Conservation (phyloP, 257 asterid genomes). For the Asclepias syriaca region DNA sequence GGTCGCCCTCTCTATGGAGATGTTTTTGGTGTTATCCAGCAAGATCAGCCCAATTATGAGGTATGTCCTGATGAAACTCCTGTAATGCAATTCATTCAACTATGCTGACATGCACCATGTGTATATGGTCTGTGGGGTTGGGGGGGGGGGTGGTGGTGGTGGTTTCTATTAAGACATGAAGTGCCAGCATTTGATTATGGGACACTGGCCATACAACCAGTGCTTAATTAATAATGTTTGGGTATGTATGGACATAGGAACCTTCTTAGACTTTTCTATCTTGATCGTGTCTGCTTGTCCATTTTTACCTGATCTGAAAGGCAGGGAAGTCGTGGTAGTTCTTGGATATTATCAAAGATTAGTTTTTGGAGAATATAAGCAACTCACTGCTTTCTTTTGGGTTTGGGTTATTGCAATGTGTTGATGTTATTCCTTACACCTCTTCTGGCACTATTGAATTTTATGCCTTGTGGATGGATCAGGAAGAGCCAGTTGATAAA, state of each 20-base stretch:
- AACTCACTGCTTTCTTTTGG: background rate
- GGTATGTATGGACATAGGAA: background rate
- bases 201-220: background rate
- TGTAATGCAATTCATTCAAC: background rate
- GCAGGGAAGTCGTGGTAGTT: background rate
- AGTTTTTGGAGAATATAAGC: background rate
- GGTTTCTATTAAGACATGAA: background rate
- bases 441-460: background rate
- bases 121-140: background rate
- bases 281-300: background rate
- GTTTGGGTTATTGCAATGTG: background rate
- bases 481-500: slow-evolving; percentile 96
- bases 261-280: background rate
- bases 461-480: slow-evolving; percentile 9
- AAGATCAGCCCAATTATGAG: slow-evolving; percentile 77
- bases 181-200: background rate
- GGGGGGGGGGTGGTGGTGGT: too few species aligned
- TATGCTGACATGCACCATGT: background rate
- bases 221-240: background rate
- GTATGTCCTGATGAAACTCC: slow-evolving; percentile 18
- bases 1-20: slow-evolving; percentile 96
- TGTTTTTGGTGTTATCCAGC: slow-evolving; percentile 82
- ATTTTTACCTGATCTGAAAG: background rate
- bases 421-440: background rate
- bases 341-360: background rate